Evolutionary conservation across 192 early-diverging fungal genomes (phyloP).

Genomic region (Mortierella alpina): DNA sequence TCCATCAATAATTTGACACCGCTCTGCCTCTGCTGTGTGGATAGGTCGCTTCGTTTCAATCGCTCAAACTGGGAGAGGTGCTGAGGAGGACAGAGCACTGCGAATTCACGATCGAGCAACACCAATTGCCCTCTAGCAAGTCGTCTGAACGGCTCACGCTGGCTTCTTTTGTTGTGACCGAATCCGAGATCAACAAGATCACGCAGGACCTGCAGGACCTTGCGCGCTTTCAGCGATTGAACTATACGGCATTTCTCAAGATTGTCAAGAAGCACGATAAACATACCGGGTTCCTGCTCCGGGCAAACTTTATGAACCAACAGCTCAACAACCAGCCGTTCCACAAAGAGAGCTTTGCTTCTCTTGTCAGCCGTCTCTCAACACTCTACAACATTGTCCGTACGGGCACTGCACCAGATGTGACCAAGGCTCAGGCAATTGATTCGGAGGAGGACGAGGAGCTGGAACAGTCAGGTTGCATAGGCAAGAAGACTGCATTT

Average conservation of each 20-base stretch:
- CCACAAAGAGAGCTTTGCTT: slow-evolving; percentile 85
- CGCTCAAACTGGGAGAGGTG: slow-evolving; percentile 77
- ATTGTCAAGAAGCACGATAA: slow-evolving; percentile 98
- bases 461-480: slow-evolving; percentile 55
- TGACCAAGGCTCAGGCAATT: slow-evolving; percentile 24
- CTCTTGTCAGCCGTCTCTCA: slow-evolving; percentile 85
- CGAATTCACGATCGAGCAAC: slow-evolving; percentile 60
- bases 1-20: background rate
- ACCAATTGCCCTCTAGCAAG: slow-evolving; percentile 47
- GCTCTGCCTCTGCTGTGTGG: background rate
- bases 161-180: slow-evolving; percentile 60
- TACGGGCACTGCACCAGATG: slow-evolving; percentile 54
- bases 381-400: slow-evolving; percentile 79
- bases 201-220: slow-evolving; percentile 79
- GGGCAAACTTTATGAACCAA: slow-evolving; percentile 77
- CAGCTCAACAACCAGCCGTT: slow-evolving; percentile 83
- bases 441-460: slow-evolving; percentile 50
- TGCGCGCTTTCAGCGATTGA: slow-evolving; percentile 76
- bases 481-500: slow-evolving; percentile 72
- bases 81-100: slow-evolving; percentile 73
- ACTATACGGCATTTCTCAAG: slow-evolving; percentile 85
- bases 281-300: slow-evolving; percentile 78
- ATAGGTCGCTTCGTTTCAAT: slow-evolving; percentile 76
- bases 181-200: slow-evolving; percentile 77
- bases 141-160: slow-evolving; percentile 56